Evolutionary conservation across 2,329 filamentous ascomycete genomes (phyloP).

Genomic region (Ophiobolus disseminans): DNA sequence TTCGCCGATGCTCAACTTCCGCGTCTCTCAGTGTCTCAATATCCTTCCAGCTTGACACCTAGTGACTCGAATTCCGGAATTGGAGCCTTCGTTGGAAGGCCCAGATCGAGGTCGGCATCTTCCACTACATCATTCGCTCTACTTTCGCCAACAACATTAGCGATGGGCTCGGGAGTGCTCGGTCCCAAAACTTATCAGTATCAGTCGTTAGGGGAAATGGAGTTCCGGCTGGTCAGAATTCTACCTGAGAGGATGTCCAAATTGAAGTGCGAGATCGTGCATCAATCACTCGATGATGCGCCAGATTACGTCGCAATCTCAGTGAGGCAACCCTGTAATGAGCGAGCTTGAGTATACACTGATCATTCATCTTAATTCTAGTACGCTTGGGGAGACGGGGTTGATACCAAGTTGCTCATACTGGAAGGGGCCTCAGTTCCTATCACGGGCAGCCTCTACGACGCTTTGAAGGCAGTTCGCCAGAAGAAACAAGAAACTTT

Average conservation of each 20-base stretch:
- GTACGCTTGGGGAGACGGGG: slow-evolving; percentile 46
- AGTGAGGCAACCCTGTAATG: neutral
- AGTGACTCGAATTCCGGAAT: slow-evolving; percentile 1
- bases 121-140: neutral
- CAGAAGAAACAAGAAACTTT: slow-evolving; percentile 12
- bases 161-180: slow-evolving; percentile 7
- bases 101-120: neutral
- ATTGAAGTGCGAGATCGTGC: slow-evolving; percentile 24
- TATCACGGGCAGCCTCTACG: slow-evolving; percentile 23
- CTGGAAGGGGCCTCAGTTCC: slow-evolving; percentile 16
- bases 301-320: slow-evolving; percentile 42
- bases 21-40: neutral
- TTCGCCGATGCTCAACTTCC: neutral
- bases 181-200: slow-evolving; percentile 18
- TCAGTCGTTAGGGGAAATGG: slow-evolving; percentile 8
- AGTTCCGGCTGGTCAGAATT: slow-evolving; percentile 23
- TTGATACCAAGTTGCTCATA: slow-evolving; percentile 21
- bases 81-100: neutral
- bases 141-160: neutral
- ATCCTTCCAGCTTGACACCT: neutral
- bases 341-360: neutral
- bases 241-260: slow-evolving; percentile 16
- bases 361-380: neutral
- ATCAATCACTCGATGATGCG: slow-evolving; percentile 16
- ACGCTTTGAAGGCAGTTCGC: slow-evolving; percentile 21